These are phyloP conservation scores for Chaetoceros tenuissimus DNA, from an alignment of 108 stramenopile species.

Conservation along the genomic window DNA sequence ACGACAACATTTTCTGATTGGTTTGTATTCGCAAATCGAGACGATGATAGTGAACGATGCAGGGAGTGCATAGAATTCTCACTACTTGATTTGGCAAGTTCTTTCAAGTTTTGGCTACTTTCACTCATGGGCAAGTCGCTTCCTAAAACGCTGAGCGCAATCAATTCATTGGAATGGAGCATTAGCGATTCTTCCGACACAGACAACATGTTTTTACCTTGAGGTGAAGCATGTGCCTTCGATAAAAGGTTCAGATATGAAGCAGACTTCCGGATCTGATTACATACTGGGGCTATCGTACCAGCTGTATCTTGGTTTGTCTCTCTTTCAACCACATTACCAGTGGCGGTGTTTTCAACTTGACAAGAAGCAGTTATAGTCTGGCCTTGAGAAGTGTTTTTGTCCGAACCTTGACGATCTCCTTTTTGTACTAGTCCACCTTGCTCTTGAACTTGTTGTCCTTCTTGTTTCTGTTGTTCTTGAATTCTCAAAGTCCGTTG, in stretches of 20 bases:
- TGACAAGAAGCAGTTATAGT: not conserved
- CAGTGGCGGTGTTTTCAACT: not conserved
- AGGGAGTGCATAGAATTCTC: too few species aligned
- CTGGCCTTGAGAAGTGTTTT: not conserved
- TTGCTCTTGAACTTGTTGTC: not conserved
- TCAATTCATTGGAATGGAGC: constrained; percentile 18
- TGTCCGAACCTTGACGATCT: not conserved
- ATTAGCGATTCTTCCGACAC: constrained; percentile 20
- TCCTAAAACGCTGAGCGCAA: constrained; percentile 43
- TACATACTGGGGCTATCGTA: not conserved
- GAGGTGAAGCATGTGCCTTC: not conserved
- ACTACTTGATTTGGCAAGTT: too few species aligned
- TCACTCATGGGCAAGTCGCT: constrained; percentile 22
- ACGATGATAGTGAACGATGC: too few species aligned
- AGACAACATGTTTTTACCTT: not conserved
- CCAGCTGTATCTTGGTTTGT: not conserved
- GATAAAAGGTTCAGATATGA: constrained; percentile 3
- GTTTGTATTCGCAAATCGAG: too few species aligned
- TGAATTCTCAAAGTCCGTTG: constrained; percentile 35
- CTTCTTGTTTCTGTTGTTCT: constrained; percentile 2
- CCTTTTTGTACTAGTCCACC: not conserved
- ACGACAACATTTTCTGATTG: too few species aligned
- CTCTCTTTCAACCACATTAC: not conserved
- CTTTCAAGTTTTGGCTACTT: constrained; percentile 5
- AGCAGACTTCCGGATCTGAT: not conserved